phyloP scores from a whole-genome alignment of 2,329 filamentous ascomycete species.

The Emmonsia crescens region DNA sequence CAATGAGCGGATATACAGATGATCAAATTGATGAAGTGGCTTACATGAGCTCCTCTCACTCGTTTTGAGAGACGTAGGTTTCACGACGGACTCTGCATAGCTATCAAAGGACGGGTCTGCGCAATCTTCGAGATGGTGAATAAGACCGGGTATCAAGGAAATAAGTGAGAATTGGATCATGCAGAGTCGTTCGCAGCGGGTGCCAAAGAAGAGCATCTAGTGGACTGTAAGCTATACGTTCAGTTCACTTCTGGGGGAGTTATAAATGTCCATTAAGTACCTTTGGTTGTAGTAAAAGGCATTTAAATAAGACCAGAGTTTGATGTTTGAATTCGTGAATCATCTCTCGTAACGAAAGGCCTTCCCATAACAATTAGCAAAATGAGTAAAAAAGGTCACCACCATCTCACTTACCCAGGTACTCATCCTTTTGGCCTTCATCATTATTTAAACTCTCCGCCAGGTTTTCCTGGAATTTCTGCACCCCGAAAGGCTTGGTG shows the following conservation, averaged over 20 bases:
- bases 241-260: background rate
- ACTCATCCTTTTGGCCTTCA: constrained; percentile 70
- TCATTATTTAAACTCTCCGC: constrained; percentile 47
- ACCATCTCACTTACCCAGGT: constrained; percentile 58
- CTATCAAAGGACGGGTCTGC: constrained; percentile 85
- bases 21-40: constrained; percentile 11
- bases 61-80: constrained; percentile 75
- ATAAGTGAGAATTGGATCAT: constrained; percentile 98
- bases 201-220: constrained; percentile 96
- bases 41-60: constrained; percentile 74
- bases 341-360: constrained; percentile 71
- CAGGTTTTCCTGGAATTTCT: constrained; percentile 83
- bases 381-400: background rate
- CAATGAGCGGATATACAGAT: constrained; percentile 13
- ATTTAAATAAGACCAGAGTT: constrained; percentile 88
- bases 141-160: constrained; percentile 84
- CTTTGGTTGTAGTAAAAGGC: constrained; percentile 86
- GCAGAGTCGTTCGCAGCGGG: constrained; percentile 89
- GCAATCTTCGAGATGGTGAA: constrained; percentile 86
- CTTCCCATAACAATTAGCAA: constrained; percentile 24
- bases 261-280: constrained; percentile 36
- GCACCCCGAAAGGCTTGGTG: constrained; percentile 20
- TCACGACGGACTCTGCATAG: constrained; percentile 63
- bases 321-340: constrained; percentile 93
- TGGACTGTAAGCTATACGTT: constrained; percentile 5